Conservation (phyloP, 805 yeast species). For the Yarrowia sp. region DNA sequence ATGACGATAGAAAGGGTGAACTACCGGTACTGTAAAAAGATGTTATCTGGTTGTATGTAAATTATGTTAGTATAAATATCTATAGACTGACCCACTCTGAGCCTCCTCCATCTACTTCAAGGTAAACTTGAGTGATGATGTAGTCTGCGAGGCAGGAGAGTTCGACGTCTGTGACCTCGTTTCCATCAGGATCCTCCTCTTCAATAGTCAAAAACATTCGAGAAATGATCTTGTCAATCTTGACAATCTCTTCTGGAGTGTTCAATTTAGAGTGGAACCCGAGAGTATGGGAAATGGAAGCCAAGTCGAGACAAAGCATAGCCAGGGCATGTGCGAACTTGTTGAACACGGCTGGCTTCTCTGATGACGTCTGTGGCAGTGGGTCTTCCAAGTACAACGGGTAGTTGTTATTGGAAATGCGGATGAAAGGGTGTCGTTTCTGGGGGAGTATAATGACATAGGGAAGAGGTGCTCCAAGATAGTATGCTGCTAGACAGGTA, state of each 20-base stretch:
- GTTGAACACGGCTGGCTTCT: conserved; percentile 47
- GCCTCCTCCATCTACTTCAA: conserved; percentile 49
- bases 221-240: conserved; percentile 44
- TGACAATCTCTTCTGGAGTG: conserved; percentile 43
- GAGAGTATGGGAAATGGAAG: conserved; percentile 45
- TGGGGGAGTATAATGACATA: conserved; percentile 47
- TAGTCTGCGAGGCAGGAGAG: conserved; percentile 40
- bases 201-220: conserved; percentile 37
- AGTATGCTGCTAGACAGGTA: conserved; percentile 47
- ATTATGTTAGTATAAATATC: neutral
- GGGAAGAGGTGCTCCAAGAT: conserved; percentile 49
- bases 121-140: conserved; percentile 48
- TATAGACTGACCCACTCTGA: conserved; percentile 48
- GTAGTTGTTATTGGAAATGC: conserved; percentile 40
- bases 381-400: conserved; percentile 34
- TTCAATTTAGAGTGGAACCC: conserved; percentile 44
- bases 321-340: conserved; percentile 47
- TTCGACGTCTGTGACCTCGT: conserved; percentile 15
- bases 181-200: neutral
- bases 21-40: too few relatives aligned
- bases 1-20: neutral
- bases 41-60: too few relatives aligned
- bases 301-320: conserved; percentile 48
- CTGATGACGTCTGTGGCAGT: conserved; percentile 19
- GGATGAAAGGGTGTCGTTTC: conserved; percentile 43